A percentile compares a stretch with the other conserved stretches of the same genome.
These are phyloP conservation scores for Stereum hirsutum DNA, from an alignment of 1,284 basidiomycete genomes.

Conservation along the genomic window DNA sequence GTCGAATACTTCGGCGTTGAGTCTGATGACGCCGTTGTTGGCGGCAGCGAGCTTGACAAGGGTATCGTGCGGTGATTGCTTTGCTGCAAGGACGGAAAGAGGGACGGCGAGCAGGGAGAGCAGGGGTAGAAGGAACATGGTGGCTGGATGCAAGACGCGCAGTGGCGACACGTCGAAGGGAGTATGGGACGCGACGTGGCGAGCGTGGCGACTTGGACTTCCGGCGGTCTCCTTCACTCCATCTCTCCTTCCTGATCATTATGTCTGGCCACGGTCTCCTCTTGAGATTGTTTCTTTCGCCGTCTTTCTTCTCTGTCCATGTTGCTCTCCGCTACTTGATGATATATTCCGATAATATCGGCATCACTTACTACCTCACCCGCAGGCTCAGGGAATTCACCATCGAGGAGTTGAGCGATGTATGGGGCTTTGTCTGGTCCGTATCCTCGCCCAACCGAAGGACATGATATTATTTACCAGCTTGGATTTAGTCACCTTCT, in stretches of 20 bases:
- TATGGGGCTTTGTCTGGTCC: slow-evolving; percentile 96
- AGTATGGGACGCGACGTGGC: slow-evolving; percentile 20
- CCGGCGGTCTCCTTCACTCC: background rate
- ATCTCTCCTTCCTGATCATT: background rate
- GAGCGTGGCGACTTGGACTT: background rate
- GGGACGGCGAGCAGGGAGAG: slow-evolving; percentile 39
- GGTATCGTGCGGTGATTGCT: slow-evolving; percentile 33
- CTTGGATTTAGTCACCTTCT: slow-evolving; percentile 76
- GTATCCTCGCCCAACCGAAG: too few relatives aligned
- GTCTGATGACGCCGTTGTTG: slow-evolving; percentile 71
- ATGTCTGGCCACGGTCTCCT: slow-evolving; percentile 74
- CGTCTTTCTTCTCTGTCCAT: slow-evolving; percentile 86
- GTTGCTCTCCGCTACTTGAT: slow-evolving; percentile 86
- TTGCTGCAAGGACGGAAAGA: slow-evolving; percentile 32
- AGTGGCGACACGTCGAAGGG: background rate
- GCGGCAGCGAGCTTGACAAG: slow-evolving; percentile 57
- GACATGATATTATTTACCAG: slow-evolving; percentile 14
- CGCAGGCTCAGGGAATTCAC: slow-evolving; percentile 73
- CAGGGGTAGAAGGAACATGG: slow-evolving; percentile 30
- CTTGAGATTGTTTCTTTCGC: slow-evolving; percentile 82
- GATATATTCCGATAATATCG: slow-evolving; percentile 86
- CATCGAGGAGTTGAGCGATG: slow-evolving; percentile 79
- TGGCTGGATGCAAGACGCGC: slow-evolving; percentile 7
- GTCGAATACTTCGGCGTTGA: slow-evolving; percentile 70
- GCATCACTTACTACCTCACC: slow-evolving; percentile 93